A percentile compares a stretch with the other conserved stretches of the same genome.
Conservation (phyloP, 2,329 filamentous ascomycete species). For the Aspergillus fijiensis region DNA sequence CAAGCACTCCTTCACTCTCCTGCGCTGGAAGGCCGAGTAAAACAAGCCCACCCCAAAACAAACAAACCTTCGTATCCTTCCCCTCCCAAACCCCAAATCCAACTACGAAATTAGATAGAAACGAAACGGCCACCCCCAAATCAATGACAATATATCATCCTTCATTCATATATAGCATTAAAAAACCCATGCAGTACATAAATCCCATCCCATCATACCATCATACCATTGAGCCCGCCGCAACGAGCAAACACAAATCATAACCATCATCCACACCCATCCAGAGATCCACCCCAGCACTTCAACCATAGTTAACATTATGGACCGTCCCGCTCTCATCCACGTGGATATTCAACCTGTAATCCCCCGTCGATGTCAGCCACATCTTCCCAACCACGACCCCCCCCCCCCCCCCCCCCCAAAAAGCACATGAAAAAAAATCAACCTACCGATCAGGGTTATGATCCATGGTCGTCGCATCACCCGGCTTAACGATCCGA, state of each 20-base stretch:
- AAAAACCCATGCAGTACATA: too few species aligned
- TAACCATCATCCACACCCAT: not conserved
- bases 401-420: not conserved
- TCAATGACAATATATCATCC: not conserved
- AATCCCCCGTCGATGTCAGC: not conserved
- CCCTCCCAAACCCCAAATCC: not conserved
- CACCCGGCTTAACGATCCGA: conserved; percentile 43
- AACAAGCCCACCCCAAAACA: not conserved
- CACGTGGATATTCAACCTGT: conserved; percentile 47
- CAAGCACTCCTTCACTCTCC: conserved; percentile 68
- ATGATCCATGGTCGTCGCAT: conserved; percentile 43
- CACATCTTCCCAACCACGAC: not conserved
- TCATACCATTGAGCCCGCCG: not conserved
- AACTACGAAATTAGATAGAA: not conserved
- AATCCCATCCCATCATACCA: not conserved
- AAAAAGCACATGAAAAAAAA: not conserved
- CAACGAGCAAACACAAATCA: not conserved
- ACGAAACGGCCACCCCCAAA: not conserved
- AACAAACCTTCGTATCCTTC: not conserved
- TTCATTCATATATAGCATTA: not conserved
- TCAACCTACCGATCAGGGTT: conserved; percentile 41
- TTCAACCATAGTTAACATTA: conserved; percentile 44
- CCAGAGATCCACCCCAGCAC: not conserved
- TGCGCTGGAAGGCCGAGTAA: conserved; percentile 53
- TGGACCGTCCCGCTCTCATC: conserved; percentile 45